Evolutionary conservation across 1,284 basidiomycete species (phyloP), one percentile per base, ranked within the genome.

Genomic region (Pseudozyma sp.): DNA sequence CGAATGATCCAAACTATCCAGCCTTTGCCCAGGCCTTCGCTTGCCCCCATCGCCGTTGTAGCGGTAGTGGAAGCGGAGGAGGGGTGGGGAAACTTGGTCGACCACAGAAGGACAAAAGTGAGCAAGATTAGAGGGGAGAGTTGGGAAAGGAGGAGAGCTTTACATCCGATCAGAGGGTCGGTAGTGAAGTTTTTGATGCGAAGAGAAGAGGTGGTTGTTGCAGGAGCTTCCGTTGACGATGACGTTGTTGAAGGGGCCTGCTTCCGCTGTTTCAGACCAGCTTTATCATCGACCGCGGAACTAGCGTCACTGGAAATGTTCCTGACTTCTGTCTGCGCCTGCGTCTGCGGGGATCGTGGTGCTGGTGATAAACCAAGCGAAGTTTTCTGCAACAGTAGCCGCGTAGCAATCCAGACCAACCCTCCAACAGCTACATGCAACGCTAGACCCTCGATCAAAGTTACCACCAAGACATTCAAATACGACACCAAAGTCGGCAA

Each of bases 61-160:
- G 43, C 18, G 6, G 21, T 36, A 14, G 38, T 18, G 18, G 19
- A 16, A 25, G 43, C 12, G 34, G 51, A 12, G 19, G 45, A 13
- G 16, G 58, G n/a, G 49, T 59, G 65, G n/a, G 75, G 67, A 51
- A 74, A 67, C 35, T 66, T 66, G 16, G 65, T 89, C 34, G 88
- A 89, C 94, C 94, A 96, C 68, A 96, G 90, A 0, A 92, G 90
- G 16, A 96, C 89, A 16, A 93, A 87, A 71, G 93, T 90, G 21
- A 95, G 89, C 5, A 96, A 88, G 82, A 95, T 91, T 10, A 94
- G 88, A 75, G 95, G 95, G 1, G 92, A 91, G 39, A 95, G 86
- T 1, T 94, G 93, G 0, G 93, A 93, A 83, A 94, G 95, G 68
- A 95, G 88, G 5, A 95, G 87, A 4, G 91, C 91, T 16, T 95